phyloP scores from a whole-genome alignment of 2,329 filamentous ascomycete genomes.

The Trichoderma koningii region DNA sequence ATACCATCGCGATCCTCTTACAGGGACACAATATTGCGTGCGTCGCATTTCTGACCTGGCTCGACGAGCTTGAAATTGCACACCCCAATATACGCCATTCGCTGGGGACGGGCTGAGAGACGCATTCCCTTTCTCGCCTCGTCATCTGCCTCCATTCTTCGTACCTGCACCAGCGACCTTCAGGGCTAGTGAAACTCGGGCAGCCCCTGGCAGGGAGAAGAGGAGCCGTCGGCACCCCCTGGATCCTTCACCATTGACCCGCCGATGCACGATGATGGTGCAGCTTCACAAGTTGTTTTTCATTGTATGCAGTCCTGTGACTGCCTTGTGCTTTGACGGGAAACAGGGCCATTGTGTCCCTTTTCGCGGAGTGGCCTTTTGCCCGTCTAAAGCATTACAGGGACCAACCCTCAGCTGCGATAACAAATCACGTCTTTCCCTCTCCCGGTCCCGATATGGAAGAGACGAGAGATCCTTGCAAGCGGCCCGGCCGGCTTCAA shows the following conservation, averaged over 20 bases:
- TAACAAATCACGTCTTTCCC: background rate
- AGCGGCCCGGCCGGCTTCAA: slow-evolving; percentile 21
- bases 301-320: background rate
- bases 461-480: background rate
- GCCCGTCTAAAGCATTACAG: background rate
- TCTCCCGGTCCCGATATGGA: background rate
- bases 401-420: background rate
- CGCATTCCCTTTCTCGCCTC: slow-evolving; percentile 27
- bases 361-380: slow-evolving; percentile 2
- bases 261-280: slow-evolving; percentile 22
- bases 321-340: background rate
- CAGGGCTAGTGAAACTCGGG: slow-evolving; percentile 19
- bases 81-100: slow-evolving; percentile 10
- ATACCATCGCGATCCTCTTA: background rate
- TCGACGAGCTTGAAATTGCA: slow-evolving; percentile 12
- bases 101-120: slow-evolving; percentile 18
- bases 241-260: slow-evolving; percentile 9
- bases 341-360: background rate
- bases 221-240: background rate
- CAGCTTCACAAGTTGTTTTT: background rate
- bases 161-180: slow-evolving; percentile 25
- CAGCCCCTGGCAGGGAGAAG: slow-evolving; percentile 27
- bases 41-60: slow-evolving; percentile 12
- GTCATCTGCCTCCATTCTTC: slow-evolving; percentile 20
- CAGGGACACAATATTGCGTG: background rate